Evolutionary conservation across 192 early-diverging fungal genomes (phyloP).

Genomic region (Polychytrium aggregatum): DNA sequence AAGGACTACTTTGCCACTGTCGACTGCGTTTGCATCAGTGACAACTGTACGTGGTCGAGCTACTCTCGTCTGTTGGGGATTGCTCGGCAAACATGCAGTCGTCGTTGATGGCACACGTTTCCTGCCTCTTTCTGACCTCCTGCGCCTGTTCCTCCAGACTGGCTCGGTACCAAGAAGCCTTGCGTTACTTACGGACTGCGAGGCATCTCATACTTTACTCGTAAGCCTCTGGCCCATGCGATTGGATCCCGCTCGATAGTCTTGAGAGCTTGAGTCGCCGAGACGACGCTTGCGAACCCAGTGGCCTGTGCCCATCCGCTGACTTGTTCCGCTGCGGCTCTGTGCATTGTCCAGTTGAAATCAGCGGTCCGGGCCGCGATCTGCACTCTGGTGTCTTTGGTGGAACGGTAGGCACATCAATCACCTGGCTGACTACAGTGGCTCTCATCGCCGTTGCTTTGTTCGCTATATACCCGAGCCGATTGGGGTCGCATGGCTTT

Average conservation of each 20-base stretch:
- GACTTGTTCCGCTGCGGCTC: constrained; percentile 2
- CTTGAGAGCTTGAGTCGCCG: no score
- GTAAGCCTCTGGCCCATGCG: no score
- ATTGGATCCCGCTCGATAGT: no score
- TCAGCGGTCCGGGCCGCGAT: constrained; percentile 78
- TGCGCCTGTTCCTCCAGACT: constrained; percentile 41
- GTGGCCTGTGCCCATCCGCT: no score
- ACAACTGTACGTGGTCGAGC: constrained; percentile 63
- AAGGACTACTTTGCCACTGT: constrained; percentile 79
- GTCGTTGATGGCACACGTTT: no score
- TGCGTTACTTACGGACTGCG: constrained; percentile 97
- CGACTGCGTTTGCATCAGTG: constrained; percentile 92
- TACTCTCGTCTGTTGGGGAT: not conserved
- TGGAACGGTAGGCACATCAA: no score
- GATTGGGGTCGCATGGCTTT: no score
- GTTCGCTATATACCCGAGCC: no score
- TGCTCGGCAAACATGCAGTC: not conserved
- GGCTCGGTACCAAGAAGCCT: constrained; percentile 90
- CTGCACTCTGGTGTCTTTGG: constrained; percentile 96
- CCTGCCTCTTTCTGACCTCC: not conserved
- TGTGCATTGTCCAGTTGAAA: constrained; percentile 21
- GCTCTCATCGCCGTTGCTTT: no score
- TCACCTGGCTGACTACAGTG: no score
- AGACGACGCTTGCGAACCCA: no score
- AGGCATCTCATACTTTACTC: constrained; percentile 52